Percentiles rank a stretch among this genome's conserved stretches.
Evolutionary conservation across 371 early-diverging fungal species (phyloP).

Genomic region (Mucor racemosus): DNA sequence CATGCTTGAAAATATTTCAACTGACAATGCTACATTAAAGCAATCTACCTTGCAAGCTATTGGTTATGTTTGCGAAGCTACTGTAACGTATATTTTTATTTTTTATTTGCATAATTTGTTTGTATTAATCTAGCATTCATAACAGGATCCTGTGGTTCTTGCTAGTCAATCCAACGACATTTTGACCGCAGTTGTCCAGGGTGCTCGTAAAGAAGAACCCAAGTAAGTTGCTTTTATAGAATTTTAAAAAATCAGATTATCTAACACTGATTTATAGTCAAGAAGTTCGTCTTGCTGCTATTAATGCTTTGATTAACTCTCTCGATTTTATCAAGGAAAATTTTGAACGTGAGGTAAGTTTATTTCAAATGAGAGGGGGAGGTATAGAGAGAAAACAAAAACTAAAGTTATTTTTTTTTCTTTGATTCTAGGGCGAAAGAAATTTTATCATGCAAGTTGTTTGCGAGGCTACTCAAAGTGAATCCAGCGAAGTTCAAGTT

Average conservation of each 20-base stretch:
- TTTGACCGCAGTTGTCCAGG: slow-evolving; percentile 91
- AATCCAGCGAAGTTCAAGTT: slow-evolving; percentile 74
- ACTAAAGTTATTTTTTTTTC: neutral
- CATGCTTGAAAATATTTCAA: slow-evolving; percentile 75
- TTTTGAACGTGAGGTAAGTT: slow-evolving; percentile 79
- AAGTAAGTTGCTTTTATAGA: slow-evolving; percentile 25
- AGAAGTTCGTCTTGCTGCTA: slow-evolving; percentile 86
- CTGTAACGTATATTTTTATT: slow-evolving; percentile 54
- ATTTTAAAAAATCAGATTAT: neutral
- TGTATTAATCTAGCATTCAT: neutral
- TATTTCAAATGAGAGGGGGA: neutral
- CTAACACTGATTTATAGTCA: slow-evolving; percentile 47
- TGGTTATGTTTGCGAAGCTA: slow-evolving; percentile 90
- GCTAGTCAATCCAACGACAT: slow-evolving; percentile 82
- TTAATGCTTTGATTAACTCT: slow-evolving; percentile 90
- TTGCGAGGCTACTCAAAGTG: slow-evolving; percentile 91
- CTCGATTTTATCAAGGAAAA: slow-evolving; percentile 91
- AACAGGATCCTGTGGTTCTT: slow-evolving; percentile 77
- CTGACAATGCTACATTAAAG: slow-evolving; percentile 62
- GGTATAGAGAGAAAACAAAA: neutral
- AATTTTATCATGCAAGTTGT: slow-evolving; percentile 98
- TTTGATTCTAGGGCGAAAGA: slow-evolving; percentile 71
- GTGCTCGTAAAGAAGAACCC: slow-evolving; percentile 89
- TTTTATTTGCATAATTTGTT: neutral
- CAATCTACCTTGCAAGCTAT: slow-evolving; percentile 84